Evolutionary conservation across 345 rosid species (phyloP), one percentile per base, ranked within the genome.

Genomic region (Physaria fendleri): DNA sequence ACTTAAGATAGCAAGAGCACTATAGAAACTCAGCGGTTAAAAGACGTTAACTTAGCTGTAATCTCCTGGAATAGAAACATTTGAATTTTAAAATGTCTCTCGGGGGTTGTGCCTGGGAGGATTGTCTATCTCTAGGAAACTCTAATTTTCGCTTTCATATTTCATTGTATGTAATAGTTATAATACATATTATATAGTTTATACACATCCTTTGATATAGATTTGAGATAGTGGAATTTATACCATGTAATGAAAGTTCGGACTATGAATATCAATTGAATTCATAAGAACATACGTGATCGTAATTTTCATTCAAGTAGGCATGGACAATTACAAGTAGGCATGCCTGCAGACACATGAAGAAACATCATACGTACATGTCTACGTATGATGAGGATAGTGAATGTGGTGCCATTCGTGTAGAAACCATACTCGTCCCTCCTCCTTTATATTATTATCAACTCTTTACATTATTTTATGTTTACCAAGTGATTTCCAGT

Each of bases 371-470:
- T 44, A 61, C 43, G 63, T 61, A 53, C 15, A 58, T 52, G 13
- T 42, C 11, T 30, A 50, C 10, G 62, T 53, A 35, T n/a, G n/a
- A n/a, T n/a, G n/a, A n/a, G n/a, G n/a, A n/a, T 61, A 39, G 29
- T 53, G 62, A 69, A 48, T 54, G 28, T 61, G 63, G 73, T 69
- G 68, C 44, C 35, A 39, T 52, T 60, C 73, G 73, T 68, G 73
- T 68, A 67, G 73, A 47, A 68, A 68, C 73, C 67, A 68, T 67
- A 60, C 56, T 68, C 67, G 16, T 53, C 29, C 8, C 41, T 52
- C 62, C 54, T 69, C 58, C 65, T 66, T 57, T 66, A 38, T 58
- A 39, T 22, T 58, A 40, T 49, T 56, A 40, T 57, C 65, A 15
- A 17, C 29, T 22, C 65, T 67, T 58, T 66, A 43, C 23, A 58